Conservation (phyloP, 2,329 filamentous ascomycete species). For the Colletotrichum agaves region DNA sequence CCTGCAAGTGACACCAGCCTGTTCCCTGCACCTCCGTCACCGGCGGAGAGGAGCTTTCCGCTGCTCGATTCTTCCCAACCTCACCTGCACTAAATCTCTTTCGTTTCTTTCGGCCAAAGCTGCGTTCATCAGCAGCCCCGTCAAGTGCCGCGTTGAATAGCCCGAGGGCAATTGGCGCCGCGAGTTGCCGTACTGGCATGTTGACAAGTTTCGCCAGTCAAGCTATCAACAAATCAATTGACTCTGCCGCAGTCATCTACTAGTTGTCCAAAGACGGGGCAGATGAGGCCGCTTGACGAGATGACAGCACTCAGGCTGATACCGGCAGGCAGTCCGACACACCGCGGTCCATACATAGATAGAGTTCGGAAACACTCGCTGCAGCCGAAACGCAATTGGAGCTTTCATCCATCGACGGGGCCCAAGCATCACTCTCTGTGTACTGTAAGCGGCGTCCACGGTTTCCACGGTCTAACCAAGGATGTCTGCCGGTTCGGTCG, state of each 20-base stretch:
- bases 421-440: not conserved
- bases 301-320: not conserved
- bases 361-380: not conserved
- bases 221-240: conserved; percentile 5
- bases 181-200: not conserved
- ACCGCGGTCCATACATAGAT: not conserved
- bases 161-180: not conserved
- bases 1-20: not conserved
- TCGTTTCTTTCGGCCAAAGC: not conserved
- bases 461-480: not conserved
- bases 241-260: conserved; percentile 1
- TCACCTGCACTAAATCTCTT: not conserved
- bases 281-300: not conserved
- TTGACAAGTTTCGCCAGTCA: conserved; percentile 10
- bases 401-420: conserved; percentile 1
- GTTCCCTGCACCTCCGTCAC: conserved; percentile 7
- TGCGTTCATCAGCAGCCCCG: too few species aligned
- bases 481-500: conserved; percentile 13
- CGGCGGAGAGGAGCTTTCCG: conserved; percentile 29
- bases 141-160: conserved; percentile 17
- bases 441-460: conserved; percentile 1
- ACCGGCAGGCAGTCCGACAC: not conserved
- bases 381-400: not conserved
- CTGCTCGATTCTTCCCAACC: not conserved
- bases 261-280: conserved; percentile 1